Percentiles rank a stretch among this genome's conserved stretches.
phyloP scores from a whole-genome alignment of 768 basidiomycete species.

The Boletus fagicola region DNA sequence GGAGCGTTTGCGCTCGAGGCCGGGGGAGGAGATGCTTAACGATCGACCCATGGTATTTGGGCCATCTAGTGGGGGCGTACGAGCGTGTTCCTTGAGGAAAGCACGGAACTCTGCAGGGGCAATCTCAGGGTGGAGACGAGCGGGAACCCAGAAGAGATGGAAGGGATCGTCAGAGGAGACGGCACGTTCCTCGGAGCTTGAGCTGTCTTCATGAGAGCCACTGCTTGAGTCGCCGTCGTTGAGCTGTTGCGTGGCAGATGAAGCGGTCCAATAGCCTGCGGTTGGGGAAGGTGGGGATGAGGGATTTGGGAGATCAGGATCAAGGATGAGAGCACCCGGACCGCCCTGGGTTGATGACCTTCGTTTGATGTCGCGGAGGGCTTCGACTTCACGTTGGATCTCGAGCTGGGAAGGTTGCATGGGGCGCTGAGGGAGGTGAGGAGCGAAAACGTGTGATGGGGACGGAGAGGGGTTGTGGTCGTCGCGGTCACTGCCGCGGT shows the following conservation, averaged over 20 bases:
- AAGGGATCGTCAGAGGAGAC: slow-evolving; percentile 70
- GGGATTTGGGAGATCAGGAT: slow-evolving; percentile 87
- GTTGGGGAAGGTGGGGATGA: slow-evolving; percentile 61
- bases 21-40: slow-evolving; percentile 41
- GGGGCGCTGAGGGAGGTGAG: slow-evolving; percentile 1
- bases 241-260: slow-evolving; percentile 32
- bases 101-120: slow-evolving; percentile 94
- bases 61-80: slow-evolving; percentile 53
- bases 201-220: slow-evolving; percentile 40
- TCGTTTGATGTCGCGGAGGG: slow-evolving; percentile 77
- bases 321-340: slow-evolving; percentile 80
- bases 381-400: slow-evolving; percentile 84
- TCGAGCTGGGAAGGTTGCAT: slow-evolving; percentile 83
- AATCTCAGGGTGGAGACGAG: slow-evolving; percentile 94
- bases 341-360: slow-evolving; percentile 73
- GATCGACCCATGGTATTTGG: slow-evolving; percentile 41
- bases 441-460: slow-evolving; percentile 15
- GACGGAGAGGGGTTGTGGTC: slow-evolving; percentile 5
- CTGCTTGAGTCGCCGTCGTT: slow-evolving; percentile 46
- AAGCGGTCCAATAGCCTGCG: slow-evolving; percentile 47
- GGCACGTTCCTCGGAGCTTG: slow-evolving; percentile 35
- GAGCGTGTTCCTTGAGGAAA: slow-evolving; percentile 92
- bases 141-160: slow-evolving; percentile 98
- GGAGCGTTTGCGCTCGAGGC: slow-evolving; percentile 80
- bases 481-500: slow-evolving; percentile 13